Percentiles rank a stretch among this genome's conserved stretches.
These are phyloP conservation scores for Dendrostoma leiphaemia DNA, from an alignment of 2,329 filamentous ascomycete genomes.

Conservation along the genomic window DNA sequence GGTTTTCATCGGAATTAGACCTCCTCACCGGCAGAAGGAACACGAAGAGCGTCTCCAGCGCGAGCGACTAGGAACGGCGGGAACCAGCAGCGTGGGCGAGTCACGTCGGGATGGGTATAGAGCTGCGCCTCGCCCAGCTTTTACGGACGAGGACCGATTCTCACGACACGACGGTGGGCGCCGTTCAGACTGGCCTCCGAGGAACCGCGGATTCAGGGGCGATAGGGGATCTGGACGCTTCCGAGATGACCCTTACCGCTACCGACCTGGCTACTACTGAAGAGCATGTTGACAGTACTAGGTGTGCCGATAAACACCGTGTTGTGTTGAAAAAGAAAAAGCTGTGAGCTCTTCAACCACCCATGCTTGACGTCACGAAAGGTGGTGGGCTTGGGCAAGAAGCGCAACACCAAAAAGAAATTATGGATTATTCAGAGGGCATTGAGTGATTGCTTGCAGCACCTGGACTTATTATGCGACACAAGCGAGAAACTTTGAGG, in stretches of 20 bases:
- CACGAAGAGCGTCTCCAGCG: constrained; percentile 22
- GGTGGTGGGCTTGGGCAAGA: too few species aligned
- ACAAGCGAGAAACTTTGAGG: too few species aligned
- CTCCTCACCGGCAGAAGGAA: constrained; percentile 52
- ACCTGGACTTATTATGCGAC: too few species aligned
- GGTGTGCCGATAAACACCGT: not conserved
- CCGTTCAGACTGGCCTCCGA: constrained; percentile 14
- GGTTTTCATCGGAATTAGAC: constrained; percentile 63
- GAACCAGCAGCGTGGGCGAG: constrained; percentile 4
- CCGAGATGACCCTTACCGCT: constrained; percentile 17
- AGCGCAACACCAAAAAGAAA: too few species aligned
- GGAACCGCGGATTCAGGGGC: constrained; percentile 16
- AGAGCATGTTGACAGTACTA: not conserved
- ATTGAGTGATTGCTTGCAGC: too few species aligned
- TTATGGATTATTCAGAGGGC: too few species aligned
- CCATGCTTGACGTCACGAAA: too few species aligned
- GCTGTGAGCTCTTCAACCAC: not conserved
- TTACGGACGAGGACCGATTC: constrained; percentile 15
- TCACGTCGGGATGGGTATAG: constrained; percentile 11
- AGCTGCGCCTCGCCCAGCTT: constrained; percentile 8
- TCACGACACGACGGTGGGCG: constrained; percentile 5
- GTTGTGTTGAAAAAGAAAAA: not conserved
- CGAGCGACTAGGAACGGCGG: constrained; percentile 12
- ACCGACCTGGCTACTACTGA: constrained; percentile 16
- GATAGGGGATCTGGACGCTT: constrained; percentile 14